Evolutionary conservation across 2,329 filamentous ascomycete genomes (phyloP), one percentile per base, ranked within the genome.

Genomic region (Aspergillus arachidicola): DNA sequence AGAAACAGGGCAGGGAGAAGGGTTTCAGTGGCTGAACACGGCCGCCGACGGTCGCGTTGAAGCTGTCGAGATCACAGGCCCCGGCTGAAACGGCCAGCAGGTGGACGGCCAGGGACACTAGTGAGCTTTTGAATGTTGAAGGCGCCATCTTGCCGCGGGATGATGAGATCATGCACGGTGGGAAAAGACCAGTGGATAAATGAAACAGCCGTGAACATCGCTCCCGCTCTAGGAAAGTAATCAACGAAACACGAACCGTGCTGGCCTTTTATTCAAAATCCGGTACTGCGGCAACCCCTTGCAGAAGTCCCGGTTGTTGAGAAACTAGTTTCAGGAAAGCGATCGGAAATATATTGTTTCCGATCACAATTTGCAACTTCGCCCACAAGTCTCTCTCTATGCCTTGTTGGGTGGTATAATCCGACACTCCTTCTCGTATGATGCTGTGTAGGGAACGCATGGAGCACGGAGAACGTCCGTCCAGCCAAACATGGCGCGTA

Each of bases 1-100:
- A 64, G 50, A 66, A 66, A 32, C 64, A 66, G 23, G 62, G 62
- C n/a, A 64, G 41, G 9, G 64, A 61, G 51, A 66, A 66, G 4
- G 64, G 64, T 1, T 38, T 61, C 30, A 62, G 28, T 9, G 53
- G 59, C 41, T 64, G 62, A 2, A 66, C 62, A 32, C 62, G 64
- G 26, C 64, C 64, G 2, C 58, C 43, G 7, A 59, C 32, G 11
- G 64, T 62, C 45, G 59, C 28, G 45, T 66, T 66, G 59, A 66
- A 48, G 48, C 36, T 58, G 36, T 45, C 26, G 9, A 62, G 36
- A 28, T 54, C 41, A 57, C 60, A 58, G 48, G 14, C 16, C 16
- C 45, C 41, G 4, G 60, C 60, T 28, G 60, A 43, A 28, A 36
- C 48, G 10, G 56, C 60, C 48, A 58, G 38, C 3, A 59, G 46